Evolutionary conservation across 2,329 filamentous ascomycete species (phyloP).

Genomic region (Monosporascus sp.): DNA sequence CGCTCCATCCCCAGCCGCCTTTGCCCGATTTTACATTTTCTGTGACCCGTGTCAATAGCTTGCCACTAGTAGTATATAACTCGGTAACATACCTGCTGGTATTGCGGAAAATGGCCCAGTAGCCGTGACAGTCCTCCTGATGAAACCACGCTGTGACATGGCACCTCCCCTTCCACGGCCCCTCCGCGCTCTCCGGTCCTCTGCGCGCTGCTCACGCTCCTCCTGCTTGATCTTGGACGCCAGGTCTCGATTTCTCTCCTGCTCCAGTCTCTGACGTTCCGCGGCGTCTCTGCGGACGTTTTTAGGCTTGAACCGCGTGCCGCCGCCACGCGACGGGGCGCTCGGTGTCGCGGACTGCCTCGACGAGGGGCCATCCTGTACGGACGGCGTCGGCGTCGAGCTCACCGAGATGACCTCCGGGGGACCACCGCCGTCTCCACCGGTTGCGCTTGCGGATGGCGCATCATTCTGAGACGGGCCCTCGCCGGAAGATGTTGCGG

Average conservation of each 20-base stretch:
- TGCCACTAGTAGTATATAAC: background rate
- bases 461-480: background rate
- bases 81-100: conserved; percentile 17
- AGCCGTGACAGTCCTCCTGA: conserved; percentile 25
- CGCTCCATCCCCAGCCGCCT: conserved; percentile 10
- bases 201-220: conserved; percentile 25
- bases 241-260: conserved; percentile 25
- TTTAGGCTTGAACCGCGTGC: conserved; percentile 40
- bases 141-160: conserved; percentile 22
- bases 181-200: conserved; percentile 30
- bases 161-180: conserved; percentile 30
- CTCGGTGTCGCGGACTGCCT: conserved; percentile 28
- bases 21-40: conserved; percentile 19
- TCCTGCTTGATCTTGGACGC: conserved; percentile 27
- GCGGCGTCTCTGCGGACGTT: conserved; percentile 46
- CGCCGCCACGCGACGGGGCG: conserved; percentile 29
- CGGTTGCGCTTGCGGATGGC: background rate
- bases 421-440: background rate
- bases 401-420: background rate
- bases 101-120: conserved; percentile 31
- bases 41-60: conserved; percentile 11
- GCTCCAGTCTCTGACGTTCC: conserved; percentile 42
- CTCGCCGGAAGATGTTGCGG: background rate
- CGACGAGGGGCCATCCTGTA: conserved; percentile 1
- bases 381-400: background rate